These are phyloP conservation scores for Dittrichia graveolens DNA, from an alignment of 129 eudicot genomes.

Conservation along the genomic window DNA sequence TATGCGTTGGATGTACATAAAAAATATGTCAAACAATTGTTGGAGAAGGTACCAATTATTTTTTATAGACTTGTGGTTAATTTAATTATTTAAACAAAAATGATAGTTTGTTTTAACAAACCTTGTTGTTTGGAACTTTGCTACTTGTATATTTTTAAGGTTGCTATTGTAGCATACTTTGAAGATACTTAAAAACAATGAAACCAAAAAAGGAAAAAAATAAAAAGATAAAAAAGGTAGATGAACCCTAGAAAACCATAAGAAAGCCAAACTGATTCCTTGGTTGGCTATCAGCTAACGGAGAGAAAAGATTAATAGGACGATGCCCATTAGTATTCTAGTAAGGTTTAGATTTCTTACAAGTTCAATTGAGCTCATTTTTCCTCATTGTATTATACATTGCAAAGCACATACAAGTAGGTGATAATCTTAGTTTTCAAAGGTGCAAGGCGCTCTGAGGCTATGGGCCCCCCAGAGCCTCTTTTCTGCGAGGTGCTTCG, in stretches of 20 bases:
- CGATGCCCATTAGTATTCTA: not conserved
- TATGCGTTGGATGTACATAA: conserved; percentile 80
- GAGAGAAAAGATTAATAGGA: not conserved
- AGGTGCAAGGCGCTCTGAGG: no score
- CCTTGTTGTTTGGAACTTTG: not conserved
- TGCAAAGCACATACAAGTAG: conserved; percentile 10
- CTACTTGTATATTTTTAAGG: not conserved
- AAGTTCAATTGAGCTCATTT: no score
- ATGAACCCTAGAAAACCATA: not conserved
- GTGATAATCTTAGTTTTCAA: no score
- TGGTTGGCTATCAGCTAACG: conserved; percentile 6
- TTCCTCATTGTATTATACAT: not conserved
- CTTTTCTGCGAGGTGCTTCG: no score
- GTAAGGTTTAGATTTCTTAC: not conserved
- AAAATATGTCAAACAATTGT: conserved; percentile 54
- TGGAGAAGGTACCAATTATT: conserved; percentile 68
- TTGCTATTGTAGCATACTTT: not conserved
- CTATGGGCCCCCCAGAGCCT: no score
- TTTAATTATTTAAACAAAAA: not conserved
- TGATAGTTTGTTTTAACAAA: not conserved
- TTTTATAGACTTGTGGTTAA: not conserved
- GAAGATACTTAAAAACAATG: conserved; percentile 8
- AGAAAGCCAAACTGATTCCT: not conserved
- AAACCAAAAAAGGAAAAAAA: not conserved
- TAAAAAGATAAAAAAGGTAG: no score